Conservation (phyloP, 176 grass and related monocot species). For the Alloteropsis semialata region DNA sequence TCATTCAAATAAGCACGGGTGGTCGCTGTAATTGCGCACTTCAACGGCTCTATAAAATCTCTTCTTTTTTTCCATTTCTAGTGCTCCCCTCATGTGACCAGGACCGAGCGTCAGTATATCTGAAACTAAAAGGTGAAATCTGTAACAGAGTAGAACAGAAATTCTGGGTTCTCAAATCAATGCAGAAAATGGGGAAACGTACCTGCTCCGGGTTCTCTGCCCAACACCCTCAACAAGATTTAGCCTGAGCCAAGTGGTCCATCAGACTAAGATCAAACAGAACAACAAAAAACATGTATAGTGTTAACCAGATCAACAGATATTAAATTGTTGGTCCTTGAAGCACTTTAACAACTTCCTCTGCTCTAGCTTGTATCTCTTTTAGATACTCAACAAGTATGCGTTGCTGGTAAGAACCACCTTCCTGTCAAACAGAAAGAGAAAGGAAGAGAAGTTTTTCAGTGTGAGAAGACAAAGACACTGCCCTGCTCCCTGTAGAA, state of each 20-base stretch:
- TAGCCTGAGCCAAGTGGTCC: background rate
- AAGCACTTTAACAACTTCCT: slow-evolving; percentile 71
- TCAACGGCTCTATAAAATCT: background rate
- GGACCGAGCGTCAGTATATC: background rate
- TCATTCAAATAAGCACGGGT: background rate
- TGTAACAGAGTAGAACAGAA: background rate
- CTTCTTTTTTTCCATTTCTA: background rate
- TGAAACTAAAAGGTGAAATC: background rate
- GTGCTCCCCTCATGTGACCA: background rate
- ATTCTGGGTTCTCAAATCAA: background rate
- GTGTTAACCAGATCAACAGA: background rate
- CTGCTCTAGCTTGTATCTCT: slow-evolving; percentile 79
- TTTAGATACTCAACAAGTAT: slow-evolving; percentile 87
- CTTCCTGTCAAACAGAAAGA: slow-evolving; percentile 54
- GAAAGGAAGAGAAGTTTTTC: background rate
- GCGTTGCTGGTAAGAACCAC: slow-evolving; percentile 86
- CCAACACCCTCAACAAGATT: background rate
- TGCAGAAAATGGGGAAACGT: background rate
- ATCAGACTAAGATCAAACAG: background rate
- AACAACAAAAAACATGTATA: background rate
- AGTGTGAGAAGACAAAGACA: background rate
- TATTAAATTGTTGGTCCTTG: slow-evolving; percentile 49
- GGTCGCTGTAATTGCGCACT: background rate
- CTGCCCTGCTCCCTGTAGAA: slow-evolving; percentile 5
- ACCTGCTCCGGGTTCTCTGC: background rate